A percentile compares a stretch with the other conserved stretches of the same genome.
Conservation (phyloP, 2,329 filamentous ascomycete genomes). For the Paecilomyces dactylethromorphus region DNA sequence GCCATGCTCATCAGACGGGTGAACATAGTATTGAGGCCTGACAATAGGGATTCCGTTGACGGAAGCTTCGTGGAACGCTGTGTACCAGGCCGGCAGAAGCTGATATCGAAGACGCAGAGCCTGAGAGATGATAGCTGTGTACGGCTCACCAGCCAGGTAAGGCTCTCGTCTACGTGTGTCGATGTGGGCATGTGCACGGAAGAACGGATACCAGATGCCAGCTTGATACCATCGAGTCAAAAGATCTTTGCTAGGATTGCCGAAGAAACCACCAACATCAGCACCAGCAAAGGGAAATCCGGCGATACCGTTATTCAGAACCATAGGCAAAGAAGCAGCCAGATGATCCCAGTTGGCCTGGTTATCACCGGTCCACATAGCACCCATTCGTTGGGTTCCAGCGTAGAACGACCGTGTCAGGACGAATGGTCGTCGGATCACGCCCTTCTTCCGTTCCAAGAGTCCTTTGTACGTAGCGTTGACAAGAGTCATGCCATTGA, state of each 20-base stretch:
- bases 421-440: conserved; percentile 79
- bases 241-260: conserved; percentile 88
- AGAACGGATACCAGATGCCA: conserved; percentile 95
- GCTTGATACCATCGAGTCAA: conserved; percentile 94
- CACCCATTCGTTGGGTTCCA: conserved; percentile 80
- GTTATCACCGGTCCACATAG: conserved; percentile 99
- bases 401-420: conserved; percentile 89
- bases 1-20: conserved; percentile 78
- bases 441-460: conserved; percentile 76
- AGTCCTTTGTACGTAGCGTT: conserved; percentile 89
- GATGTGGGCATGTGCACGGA: conserved; percentile 95
- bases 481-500: conserved; percentile 91
- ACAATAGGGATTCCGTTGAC: conserved; percentile 79
- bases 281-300: conserved; percentile 93
- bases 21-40: conserved; percentile 86
- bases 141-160: conserved; percentile 78
- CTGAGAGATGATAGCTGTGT: conserved; percentile 77
- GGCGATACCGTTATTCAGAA: conserved; percentile 83
- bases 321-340: conserved; percentile 84
- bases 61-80: conserved; percentile 86
- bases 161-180: conserved; percentile 91
- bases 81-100: conserved; percentile 91
- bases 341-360: conserved; percentile 89
- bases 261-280: conserved; percentile 96
- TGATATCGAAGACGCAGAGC: conserved; percentile 84